phyloP scores from a whole-genome alignment of 2,329 filamentous ascomycete genomes.

The Tolypocladium pustulatum region DNA sequence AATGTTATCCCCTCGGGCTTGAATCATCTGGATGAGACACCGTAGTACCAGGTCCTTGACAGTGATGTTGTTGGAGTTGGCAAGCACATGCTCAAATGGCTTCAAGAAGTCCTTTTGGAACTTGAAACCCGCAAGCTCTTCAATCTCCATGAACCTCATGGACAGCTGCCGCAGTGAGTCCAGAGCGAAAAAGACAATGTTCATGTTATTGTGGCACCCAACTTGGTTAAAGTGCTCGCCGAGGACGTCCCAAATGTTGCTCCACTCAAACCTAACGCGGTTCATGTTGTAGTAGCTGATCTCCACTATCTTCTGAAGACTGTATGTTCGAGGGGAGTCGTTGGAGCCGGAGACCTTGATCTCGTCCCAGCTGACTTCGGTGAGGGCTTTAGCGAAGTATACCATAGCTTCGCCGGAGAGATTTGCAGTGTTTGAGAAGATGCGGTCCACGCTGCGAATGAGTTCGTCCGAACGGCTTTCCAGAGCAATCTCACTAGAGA shows the following conservation, averaged over 20 bases:
- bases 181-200: constrained; percentile 93
- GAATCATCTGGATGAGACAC: constrained; percentile 98
- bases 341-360: constrained; percentile 95
- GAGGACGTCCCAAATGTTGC: constrained; percentile 93
- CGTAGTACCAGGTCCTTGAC: constrained; percentile 97
- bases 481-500: constrained; percentile 71
- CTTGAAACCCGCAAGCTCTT: constrained; percentile 95
- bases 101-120: constrained; percentile 99
- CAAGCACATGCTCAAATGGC: constrained; percentile 95
- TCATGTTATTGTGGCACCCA: constrained; percentile 91
- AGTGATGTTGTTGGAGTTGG: constrained; percentile 78
- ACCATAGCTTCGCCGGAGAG: constrained; percentile 91
- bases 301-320: constrained; percentile 93
- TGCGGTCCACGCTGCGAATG: constrained; percentile 83
- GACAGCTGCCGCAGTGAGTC: constrained; percentile 92
- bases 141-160: constrained; percentile 98
- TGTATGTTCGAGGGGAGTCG: constrained; percentile 92
- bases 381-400: constrained; percentile 83
- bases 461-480: constrained; percentile 91
- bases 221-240: constrained; percentile 98
- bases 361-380: constrained; percentile 97
- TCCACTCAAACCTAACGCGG: constrained; percentile 96
- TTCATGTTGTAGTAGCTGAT: constrained; percentile 99
- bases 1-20: constrained; percentile 92
- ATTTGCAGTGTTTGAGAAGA: constrained; percentile 93